These are phyloP conservation scores for Naganishia albida DNA, from an alignment of 1,284 basidiomycete species.

Conservation along the genomic window DNA sequence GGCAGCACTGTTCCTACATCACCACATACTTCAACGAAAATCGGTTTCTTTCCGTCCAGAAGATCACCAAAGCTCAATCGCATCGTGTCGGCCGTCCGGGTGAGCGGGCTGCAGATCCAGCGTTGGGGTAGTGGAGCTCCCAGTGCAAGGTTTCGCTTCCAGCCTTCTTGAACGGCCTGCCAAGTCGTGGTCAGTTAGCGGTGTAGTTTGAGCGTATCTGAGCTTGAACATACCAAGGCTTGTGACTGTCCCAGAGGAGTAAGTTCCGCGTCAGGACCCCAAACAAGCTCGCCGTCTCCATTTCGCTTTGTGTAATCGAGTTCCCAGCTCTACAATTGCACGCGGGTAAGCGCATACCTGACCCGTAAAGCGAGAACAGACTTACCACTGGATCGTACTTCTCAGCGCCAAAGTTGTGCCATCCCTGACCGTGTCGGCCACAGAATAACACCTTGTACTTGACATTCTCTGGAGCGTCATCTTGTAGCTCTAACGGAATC, in stretches of 20 bases:
- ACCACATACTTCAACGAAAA: slow-evolving; percentile 47
- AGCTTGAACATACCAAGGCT: slow-evolving; percentile 55
- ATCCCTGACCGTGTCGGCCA: slow-evolving; percentile 52
- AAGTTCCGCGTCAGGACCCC: slow-evolving; percentile 74
- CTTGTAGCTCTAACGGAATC: slow-evolving; percentile 39
- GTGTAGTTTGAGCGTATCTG: not conserved
- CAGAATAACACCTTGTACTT: slow-evolving; percentile 53
- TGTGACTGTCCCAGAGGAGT: slow-evolving; percentile 68
- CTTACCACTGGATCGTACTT: slow-evolving; percentile 29
- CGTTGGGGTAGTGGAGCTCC: slow-evolving; percentile 65
- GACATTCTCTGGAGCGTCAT: slow-evolving; percentile 42
- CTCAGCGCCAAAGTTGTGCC: slow-evolving; percentile 43
- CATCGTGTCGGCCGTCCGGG: slow-evolving; percentile 69
- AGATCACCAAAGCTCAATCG: slow-evolving; percentile 64
- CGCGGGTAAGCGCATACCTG: not conserved
- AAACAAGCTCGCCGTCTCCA: slow-evolving; percentile 69
- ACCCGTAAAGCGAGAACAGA: not conserved
- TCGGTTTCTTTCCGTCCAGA: slow-evolving; percentile 40
- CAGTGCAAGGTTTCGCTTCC: slow-evolving; percentile 61
- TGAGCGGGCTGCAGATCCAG: slow-evolving; percentile 72
- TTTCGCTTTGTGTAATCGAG: slow-evolving; percentile 67
- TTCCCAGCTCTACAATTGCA: slow-evolving; percentile 52
- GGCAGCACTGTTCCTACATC: not conserved
- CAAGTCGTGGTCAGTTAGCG: not conserved
- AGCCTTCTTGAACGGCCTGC: slow-evolving; percentile 58